A percentile compares a stretch with the other conserved stretches of the same genome.
Evolutionary conservation across 176 grass and related monocot genomes (phyloP).

Genomic region (Triticum dicoccoides): DNA sequence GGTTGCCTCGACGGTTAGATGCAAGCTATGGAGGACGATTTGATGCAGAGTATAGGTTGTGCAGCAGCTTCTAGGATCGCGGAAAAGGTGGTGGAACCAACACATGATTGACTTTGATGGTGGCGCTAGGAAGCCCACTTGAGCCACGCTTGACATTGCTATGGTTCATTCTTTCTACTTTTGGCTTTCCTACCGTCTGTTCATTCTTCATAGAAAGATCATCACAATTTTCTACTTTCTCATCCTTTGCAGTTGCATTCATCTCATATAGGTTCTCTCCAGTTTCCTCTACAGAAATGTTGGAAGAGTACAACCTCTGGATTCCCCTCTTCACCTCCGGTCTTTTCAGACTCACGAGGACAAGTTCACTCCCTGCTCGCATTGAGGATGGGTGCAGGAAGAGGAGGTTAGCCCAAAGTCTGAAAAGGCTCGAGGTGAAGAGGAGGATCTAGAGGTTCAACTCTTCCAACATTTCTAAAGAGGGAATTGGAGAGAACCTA

Average conservation of each 20-base stretch:
- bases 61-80: too few relatives aligned
- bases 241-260: neutral
- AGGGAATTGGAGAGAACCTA: neutral
- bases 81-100: too few relatives aligned
- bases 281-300: neutral
- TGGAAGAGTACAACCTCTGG: slow-evolving; percentile 52
- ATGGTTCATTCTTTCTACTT: neutral
- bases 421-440: slow-evolving; percentile 67
- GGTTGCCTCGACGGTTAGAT: too few relatives aligned
- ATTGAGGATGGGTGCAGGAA: slow-evolving; percentile 41
- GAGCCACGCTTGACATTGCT: neutral
- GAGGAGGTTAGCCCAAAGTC: slow-evolving; percentile 45
- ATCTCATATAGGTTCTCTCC: slow-evolving; percentile 16
- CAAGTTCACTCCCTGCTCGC: slow-evolving; percentile 50
- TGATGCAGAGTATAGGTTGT: too few relatives aligned
- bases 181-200: neutral
- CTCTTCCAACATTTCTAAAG: slow-evolving; percentile 38
- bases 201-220: slow-evolving; percentile 23
- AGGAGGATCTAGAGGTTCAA: slow-evolving; percentile 55
- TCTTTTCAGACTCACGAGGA: slow-evolving; percentile 54
- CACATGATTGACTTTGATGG: too few relatives aligned
- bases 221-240: slow-evolving; percentile 19
- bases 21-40: too few relatives aligned
- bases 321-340: slow-evolving; percentile 62
- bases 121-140: neutral